Base-by-base conservation (phyloP, 2,329 filamentous ascomycete species). In the Talaromyces sp. region DNA sequence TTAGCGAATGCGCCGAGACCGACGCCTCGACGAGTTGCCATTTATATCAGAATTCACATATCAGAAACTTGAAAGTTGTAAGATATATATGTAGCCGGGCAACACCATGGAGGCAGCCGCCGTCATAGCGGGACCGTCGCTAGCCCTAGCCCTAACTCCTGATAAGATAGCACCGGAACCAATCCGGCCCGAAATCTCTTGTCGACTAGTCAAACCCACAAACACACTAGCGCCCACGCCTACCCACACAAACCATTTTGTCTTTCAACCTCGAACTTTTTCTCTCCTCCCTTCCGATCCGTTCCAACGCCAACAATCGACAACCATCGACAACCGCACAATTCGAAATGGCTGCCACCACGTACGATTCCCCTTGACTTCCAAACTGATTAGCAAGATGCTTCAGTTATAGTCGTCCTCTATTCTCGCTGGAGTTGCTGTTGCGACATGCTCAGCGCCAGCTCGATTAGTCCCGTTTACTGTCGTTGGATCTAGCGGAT, bases 1-100 rank as follows among this genome's bases (percentile, higher is more conserved):
- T 93, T 90, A 77, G 93, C 90, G 75, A 97, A 96, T 75, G 93
- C 93, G 37, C 90, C 93, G 65, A 98, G 88, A 73, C 94, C 94
- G 67, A 97, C 92, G 69, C 92, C 92, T 31, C 81, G 79, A 62
- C 81, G 80, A 60, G 76, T 72, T 27, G 81, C 78, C 81, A 83
- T 83, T 61, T 39, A 7, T 39, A n/a, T 33, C 31, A 22, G 31
- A 10, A 37, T 8, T 37, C 31, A 56, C 50, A 56, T 56, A 56
- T 56, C 50, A 56, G 3, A n/a, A 7, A 6, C 10, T 10, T 17
- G n/a, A 7, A 19, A 33, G 27, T 54, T 19, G 27, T 19, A 13
- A 11, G 25, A 31, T n/a, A 52, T 2, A 54, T 8, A 11, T 7
- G 27, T n/a, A 19, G 25, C 7, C 35, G 17, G 17, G 19, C 10